phyloP scores from a whole-genome alignment of 345 rosid species.

The Reutealis trisperma region DNA sequence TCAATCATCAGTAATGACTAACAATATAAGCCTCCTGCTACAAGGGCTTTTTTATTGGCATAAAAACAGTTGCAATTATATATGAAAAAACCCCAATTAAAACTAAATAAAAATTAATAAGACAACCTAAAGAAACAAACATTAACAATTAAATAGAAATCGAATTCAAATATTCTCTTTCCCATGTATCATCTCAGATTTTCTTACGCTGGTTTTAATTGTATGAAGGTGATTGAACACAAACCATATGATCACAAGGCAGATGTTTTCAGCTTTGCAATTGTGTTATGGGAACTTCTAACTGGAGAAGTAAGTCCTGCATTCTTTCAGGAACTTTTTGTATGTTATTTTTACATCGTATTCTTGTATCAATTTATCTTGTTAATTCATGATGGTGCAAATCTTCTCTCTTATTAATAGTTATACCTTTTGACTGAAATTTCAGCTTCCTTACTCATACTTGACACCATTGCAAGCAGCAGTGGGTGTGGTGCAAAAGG shows the following conservation, averaged over 20 bases:
- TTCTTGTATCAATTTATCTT: neutral
- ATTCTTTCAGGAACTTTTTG: neutral
- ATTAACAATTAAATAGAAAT: neutral
- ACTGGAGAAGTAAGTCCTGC: conserved; percentile 74
- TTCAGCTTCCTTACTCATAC: conserved; percentile 75
- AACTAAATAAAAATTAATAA: neutral
- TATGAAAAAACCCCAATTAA: neutral
- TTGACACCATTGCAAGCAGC: conserved; percentile 93
- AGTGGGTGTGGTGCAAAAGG: conserved; percentile 93
- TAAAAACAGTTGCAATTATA: no score
- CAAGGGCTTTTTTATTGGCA: neutral
- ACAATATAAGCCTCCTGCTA: neutral
- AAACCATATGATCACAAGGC: conserved; percentile 87
- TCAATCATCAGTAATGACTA: neutral
- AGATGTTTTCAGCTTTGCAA: conserved; percentile 89
- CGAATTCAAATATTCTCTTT: neutral
- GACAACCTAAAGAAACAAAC: neutral
- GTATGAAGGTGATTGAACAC: conserved; percentile 89
- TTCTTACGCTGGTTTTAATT: conserved; percentile 11
- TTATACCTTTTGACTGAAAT: conserved; percentile 13
- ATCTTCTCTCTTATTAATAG: conserved; percentile 1
- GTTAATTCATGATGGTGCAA: conserved; percentile 8
- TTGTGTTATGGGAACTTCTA: conserved; percentile 89
- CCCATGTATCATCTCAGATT: neutral
- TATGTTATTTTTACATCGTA: neutral